These are phyloP conservation scores for Gossypium lobatum DNA, from an alignment of 441 rosid genomes.

Conservation along the genomic window DNA sequence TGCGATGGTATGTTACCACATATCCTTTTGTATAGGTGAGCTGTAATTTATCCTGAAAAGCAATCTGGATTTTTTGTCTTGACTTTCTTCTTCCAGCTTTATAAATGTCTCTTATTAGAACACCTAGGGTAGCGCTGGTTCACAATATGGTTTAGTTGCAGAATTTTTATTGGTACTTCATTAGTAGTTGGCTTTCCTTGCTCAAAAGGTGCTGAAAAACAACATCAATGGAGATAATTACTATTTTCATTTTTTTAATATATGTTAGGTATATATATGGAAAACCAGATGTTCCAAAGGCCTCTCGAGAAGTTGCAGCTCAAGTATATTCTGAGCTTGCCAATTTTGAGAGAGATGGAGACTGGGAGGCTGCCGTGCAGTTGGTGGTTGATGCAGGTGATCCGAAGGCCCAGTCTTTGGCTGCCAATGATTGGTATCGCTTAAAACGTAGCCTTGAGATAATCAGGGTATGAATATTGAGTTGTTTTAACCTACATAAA, in stretches of 20 bases:
- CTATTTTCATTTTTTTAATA: constrained; percentile 15
- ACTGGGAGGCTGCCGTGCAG: constrained; percentile 85
- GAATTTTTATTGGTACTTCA: background rate
- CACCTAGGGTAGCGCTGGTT: background rate
- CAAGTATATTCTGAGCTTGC: constrained; percentile 54
- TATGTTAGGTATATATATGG: constrained; percentile 69
- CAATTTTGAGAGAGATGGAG: constrained; percentile 41
- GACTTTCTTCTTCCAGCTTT: background rate
- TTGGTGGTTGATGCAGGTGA: constrained; percentile 72
- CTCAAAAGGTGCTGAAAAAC: background rate
- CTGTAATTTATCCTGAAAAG: constrained; percentile 5
- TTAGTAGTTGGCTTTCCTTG: background rate
- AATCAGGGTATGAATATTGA: constrained; percentile 49
- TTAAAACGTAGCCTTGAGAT: constrained; percentile 88
- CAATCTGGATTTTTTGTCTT: background rate
- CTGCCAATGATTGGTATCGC: constrained; percentile 86
- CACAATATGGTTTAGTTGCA: background rate
- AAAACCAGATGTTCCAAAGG: constrained; percentile 85
- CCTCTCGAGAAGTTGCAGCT: constrained; percentile 57
- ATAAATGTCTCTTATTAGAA: background rate
- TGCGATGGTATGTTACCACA: constrained; percentile 60
- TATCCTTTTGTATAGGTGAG: constrained; percentile 17
- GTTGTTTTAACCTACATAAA: background rate
- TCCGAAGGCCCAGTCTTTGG: constrained; percentile 45
- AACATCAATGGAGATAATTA: background rate